A percentile compares a stretch with the other conserved stretches of the same genome.
phyloP scores from a whole-genome alignment of 352 stramenopile genomes.

The Phytophthora sp. region DNA sequence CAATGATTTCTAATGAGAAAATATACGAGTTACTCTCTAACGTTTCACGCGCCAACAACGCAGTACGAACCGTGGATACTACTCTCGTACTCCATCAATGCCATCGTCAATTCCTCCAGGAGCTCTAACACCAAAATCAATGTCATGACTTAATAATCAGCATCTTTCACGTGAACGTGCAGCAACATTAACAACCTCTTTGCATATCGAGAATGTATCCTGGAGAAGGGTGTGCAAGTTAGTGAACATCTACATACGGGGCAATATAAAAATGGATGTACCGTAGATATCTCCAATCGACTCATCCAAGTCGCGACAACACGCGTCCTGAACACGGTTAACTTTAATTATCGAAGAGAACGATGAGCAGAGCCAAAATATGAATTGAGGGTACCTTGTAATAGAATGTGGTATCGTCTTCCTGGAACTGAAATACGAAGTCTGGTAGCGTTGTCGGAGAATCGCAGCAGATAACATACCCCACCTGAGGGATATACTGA shows the following conservation, averaged over 20 bases:
- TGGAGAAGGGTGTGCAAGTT: constrained; percentile 22
- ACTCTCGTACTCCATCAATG: constrained; percentile 72
- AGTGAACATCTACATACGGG: neutral
- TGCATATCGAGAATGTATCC: constrained; percentile 85
- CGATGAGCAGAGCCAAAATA: no score
- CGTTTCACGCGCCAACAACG: neutral
- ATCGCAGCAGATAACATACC: constrained; percentile 86
- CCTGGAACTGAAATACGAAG: constrained; percentile 90
- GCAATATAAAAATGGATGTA: constrained; percentile 13
- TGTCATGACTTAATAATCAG: neutral
- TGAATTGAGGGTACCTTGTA: constrained; percentile 91
- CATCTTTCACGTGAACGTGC: neutral
- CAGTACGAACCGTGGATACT: constrained; percentile 59
- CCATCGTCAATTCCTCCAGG: constrained; percentile 75
- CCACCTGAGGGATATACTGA: constrained; percentile 89
- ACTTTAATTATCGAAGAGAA: no score
- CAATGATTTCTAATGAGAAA: constrained; percentile 64
- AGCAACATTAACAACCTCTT: constrained; percentile 53
- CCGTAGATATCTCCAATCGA: constrained; percentile 87
- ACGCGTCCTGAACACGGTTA: constrained; percentile 56
- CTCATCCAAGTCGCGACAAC: constrained; percentile 80
- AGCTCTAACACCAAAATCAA: constrained; percentile 53
- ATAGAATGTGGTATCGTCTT: constrained; percentile 86
- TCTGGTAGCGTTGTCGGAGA: constrained; percentile 66
- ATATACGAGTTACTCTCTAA: neutral